Evolutionary conservation across 2,329 filamentous ascomycete genomes (phyloP).

Genomic region (Aspergillus texensis): DNA sequence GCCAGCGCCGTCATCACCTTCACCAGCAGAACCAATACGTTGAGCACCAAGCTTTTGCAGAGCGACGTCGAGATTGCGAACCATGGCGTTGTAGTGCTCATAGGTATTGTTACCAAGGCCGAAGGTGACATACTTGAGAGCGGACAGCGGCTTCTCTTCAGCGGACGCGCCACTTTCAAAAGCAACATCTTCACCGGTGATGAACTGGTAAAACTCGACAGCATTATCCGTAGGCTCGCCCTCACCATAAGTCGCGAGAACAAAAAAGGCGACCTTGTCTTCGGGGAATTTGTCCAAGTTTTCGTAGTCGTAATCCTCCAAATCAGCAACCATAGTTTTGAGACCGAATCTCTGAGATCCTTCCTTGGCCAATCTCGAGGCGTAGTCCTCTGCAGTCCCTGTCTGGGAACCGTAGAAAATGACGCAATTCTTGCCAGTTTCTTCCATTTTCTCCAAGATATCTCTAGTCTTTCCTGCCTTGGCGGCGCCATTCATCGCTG

Average conservation of each 20-base stretch:
- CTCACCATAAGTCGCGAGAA: conserved; percentile 96
- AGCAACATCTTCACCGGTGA: conserved; percentile 75
- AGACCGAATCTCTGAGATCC: conserved; percentile 94
- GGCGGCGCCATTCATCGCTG: conserved; percentile 61
- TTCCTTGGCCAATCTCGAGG: conserved; percentile 93
- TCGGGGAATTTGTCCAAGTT: conserved; percentile 85
- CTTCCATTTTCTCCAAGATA: conserved; percentile 93
- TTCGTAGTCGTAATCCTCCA: conserved; percentile 97
- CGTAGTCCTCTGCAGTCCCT: conserved; percentile 97
- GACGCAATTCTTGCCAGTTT: conserved; percentile 93
- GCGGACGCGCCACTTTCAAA: conserved; percentile 70
- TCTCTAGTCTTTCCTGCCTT: conserved; percentile 87
- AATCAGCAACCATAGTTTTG: conserved; percentile 96
- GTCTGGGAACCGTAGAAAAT: conserved; percentile 99
- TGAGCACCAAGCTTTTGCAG: conserved; percentile 80
- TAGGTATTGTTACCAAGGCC: conserved; percentile 99
- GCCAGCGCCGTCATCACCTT: conserved; percentile 95
- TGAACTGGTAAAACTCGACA: conserved; percentile 97
- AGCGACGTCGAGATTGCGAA: conserved; percentile 83
- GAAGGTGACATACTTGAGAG: conserved; percentile 91
- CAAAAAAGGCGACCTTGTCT: conserved; percentile 92
- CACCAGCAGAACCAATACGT: conserved; percentile 83
- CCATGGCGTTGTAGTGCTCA: conserved; percentile 99
- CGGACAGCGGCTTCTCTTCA: conserved; percentile 72
- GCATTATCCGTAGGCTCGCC: conserved; percentile 98